Evolutionary conservation across 2,329 filamentous ascomycete species (phyloP).

Genomic region (Aspergillus alliaceus): DNA sequence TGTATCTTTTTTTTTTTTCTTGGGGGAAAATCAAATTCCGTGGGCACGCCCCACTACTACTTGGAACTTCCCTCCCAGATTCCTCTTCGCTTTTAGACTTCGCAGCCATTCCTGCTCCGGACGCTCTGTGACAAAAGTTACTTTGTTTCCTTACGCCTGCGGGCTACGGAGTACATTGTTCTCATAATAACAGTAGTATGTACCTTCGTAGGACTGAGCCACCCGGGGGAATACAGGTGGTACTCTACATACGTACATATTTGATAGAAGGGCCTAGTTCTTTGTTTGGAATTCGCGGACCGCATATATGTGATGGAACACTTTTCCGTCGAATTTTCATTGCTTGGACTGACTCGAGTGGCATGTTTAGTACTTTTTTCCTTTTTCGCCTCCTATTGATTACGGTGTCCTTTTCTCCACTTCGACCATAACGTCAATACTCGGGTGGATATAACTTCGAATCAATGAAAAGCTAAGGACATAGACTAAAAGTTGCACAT

Average conservation of each 20-base stretch:
- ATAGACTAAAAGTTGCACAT: too few species aligned
- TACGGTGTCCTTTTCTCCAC: background rate
- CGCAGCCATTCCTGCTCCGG: constrained; percentile 13
- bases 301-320: constrained; percentile 7
- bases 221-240: background rate
- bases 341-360: background rate
- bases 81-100: constrained; percentile 7
- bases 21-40: background rate
- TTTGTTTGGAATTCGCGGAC: background rate
- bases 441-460: background rate
- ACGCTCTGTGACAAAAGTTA: constrained; percentile 9
- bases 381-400: background rate
- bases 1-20: background rate
- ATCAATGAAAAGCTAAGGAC: background rate
- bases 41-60: background rate
- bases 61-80: background rate
- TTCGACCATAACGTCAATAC: constrained; percentile 1
- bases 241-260: too few species aligned
- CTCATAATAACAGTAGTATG: too few species aligned
- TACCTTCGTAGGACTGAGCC: too few species aligned
- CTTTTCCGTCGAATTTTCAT: constrained; percentile 8
- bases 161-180: background rate
- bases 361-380: constrained; percentile 3
- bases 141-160: constrained; percentile 15
- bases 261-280: background rate